Percentiles rank a stretch among this genome's conserved stretches.
Conservation (phyloP, 1,284 basidiomycete genomes). For the Cystobasidium slooffiae region DNA sequence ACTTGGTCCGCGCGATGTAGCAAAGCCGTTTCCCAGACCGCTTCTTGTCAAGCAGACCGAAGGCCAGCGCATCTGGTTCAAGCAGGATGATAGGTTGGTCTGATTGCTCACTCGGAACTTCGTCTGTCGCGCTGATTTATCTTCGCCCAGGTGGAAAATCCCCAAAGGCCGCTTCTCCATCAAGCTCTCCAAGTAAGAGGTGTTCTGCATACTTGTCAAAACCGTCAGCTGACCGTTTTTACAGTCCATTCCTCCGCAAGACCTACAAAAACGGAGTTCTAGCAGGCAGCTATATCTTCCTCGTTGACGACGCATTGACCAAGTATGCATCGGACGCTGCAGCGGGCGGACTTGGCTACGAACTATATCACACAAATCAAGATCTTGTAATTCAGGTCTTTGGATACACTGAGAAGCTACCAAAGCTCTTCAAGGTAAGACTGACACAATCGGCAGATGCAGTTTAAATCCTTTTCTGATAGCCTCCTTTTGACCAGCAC, state of each 20-base stretch:
- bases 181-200: constrained; percentile 60
- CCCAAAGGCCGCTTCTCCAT: constrained; percentile 26
- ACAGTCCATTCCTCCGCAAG: constrained; percentile 7
- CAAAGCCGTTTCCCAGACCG: neutral
- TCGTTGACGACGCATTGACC: constrained; percentile 84
- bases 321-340: constrained; percentile 92
- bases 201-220: neutral
- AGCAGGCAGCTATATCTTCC: constrained; percentile 68
- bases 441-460: constrained; percentile 55
- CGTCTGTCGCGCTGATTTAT: constrained; percentile 66
- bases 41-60: constrained; percentile 21
- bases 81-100: constrained; percentile 31
- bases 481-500: constrained; percentile 58
- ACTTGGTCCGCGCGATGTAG: neutral
- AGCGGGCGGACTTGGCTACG: constrained; percentile 82
- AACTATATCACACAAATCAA: constrained; percentile 67
- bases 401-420: constrained; percentile 94
- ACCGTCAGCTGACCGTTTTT: neutral
- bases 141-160: constrained; percentile 20
- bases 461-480: too few relatives aligned
- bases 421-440: constrained; percentile 68
- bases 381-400: constrained; percentile 66
- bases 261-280: constrained; percentile 8
- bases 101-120: constrained; percentile 83
- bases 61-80: constrained; percentile 29